phyloP scores from a whole-genome alignment of 1,284 basidiomycete genomes.

The Microbotryomycetes sp. region DNA sequence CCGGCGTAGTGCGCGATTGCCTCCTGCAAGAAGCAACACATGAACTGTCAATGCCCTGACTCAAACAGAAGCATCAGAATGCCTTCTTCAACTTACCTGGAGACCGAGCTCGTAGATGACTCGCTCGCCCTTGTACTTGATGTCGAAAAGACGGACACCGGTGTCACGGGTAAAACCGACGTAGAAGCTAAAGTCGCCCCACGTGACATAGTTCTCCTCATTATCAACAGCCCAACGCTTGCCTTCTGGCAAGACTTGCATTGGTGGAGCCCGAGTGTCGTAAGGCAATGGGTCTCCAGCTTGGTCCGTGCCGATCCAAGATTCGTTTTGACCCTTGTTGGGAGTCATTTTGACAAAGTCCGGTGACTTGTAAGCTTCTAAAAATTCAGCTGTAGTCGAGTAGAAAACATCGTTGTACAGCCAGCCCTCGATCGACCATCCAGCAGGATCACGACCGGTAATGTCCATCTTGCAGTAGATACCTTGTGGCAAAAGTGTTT shows the following conservation, averaged over 20 bases:
- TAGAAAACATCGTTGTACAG: slow-evolving; percentile 36
- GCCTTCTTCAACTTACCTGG: too few species aligned
- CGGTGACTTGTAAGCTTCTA: slow-evolving; percentile 35
- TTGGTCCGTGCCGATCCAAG: slow-evolving; percentile 38
- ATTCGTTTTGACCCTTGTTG: slow-evolving; percentile 25
- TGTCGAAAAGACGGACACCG: slow-evolving; percentile 58
- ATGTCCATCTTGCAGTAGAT: slow-evolving; percentile 36
- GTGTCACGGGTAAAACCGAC: slow-evolving; percentile 40
- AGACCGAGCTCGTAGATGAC: slow-evolving; percentile 57
- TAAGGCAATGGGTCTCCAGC: slow-evolving; percentile 25
- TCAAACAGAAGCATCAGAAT: too few species aligned
- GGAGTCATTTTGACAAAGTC: slow-evolving; percentile 34
- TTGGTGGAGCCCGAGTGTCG: slow-evolving; percentile 39
- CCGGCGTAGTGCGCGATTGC: slow-evolving; percentile 38
- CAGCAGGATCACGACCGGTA: slow-evolving; percentile 37
- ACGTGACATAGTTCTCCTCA: slow-evolving; percentile 38
- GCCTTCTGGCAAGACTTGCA: slow-evolving; percentile 39
- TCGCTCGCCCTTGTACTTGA: slow-evolving; percentile 56
- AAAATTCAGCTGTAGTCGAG: slow-evolving; percentile 38
- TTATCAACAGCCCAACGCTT: slow-evolving; percentile 40
- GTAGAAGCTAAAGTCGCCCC: slow-evolving; percentile 39
- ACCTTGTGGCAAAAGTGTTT: slow-evolving; percentile 40
- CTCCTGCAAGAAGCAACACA: too few species aligned
- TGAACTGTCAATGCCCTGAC: too few species aligned
- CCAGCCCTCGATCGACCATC: slow-evolving; percentile 36